Evolutionary conservation across 345 rosid species (phyloP).

Genomic region (Pistacia vera): DNA sequence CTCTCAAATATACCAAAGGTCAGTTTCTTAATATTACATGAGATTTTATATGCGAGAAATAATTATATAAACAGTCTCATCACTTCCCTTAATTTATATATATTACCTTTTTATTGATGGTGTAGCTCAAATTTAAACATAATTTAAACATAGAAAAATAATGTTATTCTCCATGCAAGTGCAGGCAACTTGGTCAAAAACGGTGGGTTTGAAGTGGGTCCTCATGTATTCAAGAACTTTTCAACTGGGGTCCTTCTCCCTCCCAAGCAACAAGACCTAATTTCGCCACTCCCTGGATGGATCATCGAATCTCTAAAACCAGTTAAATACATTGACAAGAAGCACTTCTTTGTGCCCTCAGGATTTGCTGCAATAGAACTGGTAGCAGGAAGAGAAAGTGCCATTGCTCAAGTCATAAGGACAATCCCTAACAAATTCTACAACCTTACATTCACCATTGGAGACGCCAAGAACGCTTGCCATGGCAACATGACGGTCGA

Average conservation of each 20-base stretch:
- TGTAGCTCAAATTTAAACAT: too few relatives aligned
- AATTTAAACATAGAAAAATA: too few relatives aligned
- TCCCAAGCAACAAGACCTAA: conserved; percentile 44
- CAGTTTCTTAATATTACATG: too few relatives aligned
- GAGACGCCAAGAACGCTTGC: conserved; percentile 79
- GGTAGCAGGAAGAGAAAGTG: conserved; percentile 85
- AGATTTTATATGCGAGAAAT: too few relatives aligned
- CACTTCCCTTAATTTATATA: too few relatives aligned
- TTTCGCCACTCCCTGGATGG: conserved; percentile 90
- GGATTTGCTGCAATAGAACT: conserved; percentile 65
- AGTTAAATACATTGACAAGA: conserved; percentile 66
- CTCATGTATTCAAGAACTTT: conserved; percentile 75
- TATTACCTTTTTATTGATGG: too few relatives aligned
- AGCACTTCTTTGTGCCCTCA: conserved; percentile 67
- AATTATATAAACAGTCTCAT: too few relatives aligned
- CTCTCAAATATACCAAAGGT: conserved; percentile 22
- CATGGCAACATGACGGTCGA: conserved; percentile 86
- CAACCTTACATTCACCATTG: conserved; percentile 54
- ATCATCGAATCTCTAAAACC: conserved; percentile 87
- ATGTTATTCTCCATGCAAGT: too few relatives aligned
- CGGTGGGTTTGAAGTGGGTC: conserved; percentile 81
- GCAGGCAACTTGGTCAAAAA: conserved; percentile 74
- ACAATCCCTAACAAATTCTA: conserved; percentile 51
- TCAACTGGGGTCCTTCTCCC: conserved; percentile 86
- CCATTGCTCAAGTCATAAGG: conserved; percentile 74